phyloP scores from a whole-genome alignment of 768 basidiomycete genomes.

The Nevesoporus exiguus region DNA sequence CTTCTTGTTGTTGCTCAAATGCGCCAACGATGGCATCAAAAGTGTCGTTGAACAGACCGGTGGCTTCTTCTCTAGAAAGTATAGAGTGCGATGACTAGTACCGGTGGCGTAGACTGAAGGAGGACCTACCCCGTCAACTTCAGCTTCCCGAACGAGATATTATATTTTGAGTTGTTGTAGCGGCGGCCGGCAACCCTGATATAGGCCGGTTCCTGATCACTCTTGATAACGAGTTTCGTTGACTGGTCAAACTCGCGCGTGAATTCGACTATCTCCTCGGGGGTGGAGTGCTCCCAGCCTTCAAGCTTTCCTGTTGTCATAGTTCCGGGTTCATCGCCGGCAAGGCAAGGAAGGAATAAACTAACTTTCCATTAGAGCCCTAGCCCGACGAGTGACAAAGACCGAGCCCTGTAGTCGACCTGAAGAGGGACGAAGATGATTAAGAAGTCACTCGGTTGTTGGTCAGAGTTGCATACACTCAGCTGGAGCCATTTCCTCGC shows the following conservation, averaged over 20 bases:
- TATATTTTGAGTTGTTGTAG: conserved; percentile 2
- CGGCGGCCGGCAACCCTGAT: not conserved
- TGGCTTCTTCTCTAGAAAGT: conserved; percentile 2
- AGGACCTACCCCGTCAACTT: conserved; percentile 9
- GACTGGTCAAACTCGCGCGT: too few species aligned
- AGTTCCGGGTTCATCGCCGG: not conserved
- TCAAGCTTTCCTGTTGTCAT: conserved; percentile 3
- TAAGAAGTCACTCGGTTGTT: not conserved
- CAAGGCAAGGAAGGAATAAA: not conserved
- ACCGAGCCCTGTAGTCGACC: conserved; percentile 46
- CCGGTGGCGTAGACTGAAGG: not conserved
- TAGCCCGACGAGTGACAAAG: conserved; percentile 42
- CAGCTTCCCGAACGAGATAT: conserved; percentile 6
- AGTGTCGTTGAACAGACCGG: conserved; percentile 5
- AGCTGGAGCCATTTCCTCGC: conserved; percentile 34
- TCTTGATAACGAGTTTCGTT: too few species aligned
- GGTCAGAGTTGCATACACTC: too few species aligned
- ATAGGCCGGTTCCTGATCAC: not conserved
- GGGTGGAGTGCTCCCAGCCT: conserved; percentile 1
- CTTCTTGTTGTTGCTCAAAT: conserved; percentile 9
- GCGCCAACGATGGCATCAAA: conserved; percentile 11
- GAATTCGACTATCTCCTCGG: conserved; percentile 3
- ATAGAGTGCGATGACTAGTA: not conserved
- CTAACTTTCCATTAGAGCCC: conserved; percentile 33
- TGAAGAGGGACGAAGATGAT: conserved; percentile 9